phyloP scores from a whole-genome alignment of 1,284 basidiomycete species.

The Mycena citricolor region DNA sequence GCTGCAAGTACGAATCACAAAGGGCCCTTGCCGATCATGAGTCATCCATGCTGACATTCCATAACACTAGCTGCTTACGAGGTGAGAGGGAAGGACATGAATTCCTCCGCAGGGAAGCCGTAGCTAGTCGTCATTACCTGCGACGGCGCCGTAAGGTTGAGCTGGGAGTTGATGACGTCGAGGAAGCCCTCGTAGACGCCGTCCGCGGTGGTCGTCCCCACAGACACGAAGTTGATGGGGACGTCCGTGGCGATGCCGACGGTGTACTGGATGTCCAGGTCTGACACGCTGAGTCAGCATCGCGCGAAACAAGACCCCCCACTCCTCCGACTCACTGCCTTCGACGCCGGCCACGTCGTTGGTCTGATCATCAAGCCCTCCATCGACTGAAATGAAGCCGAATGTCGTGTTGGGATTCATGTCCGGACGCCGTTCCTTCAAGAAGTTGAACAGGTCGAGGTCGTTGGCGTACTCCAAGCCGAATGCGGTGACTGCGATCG shows the following conservation, averaged over 20 bases:
- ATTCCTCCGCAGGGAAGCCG: constrained; percentile 19
- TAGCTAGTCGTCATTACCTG: constrained; percentile 15
- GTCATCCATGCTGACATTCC: not conserved
- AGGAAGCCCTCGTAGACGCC: constrained; percentile 21
- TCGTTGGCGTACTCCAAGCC: constrained; percentile 42
- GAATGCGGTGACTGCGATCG: constrained; percentile 44
- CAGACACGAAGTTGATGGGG: constrained; percentile 17
- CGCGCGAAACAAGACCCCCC: not conserved
- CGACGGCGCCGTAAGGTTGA: constrained; percentile 11
- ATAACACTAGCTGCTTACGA: constrained; percentile 2
- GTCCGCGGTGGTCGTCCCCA: constrained; percentile 12
- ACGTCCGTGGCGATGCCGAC: constrained; percentile 25
- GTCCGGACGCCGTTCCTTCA: constrained; percentile 28
- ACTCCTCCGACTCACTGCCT: constrained; percentile 22
- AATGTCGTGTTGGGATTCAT: constrained; percentile 25
- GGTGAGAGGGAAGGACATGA: constrained; percentile 16
- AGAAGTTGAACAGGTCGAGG: constrained; percentile 46
- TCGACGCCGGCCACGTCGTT: constrained; percentile 41
- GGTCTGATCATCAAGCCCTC: constrained; percentile 45
- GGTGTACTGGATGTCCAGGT: constrained; percentile 31
- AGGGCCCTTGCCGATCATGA: constrained; percentile 14
- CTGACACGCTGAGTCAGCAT: constrained; percentile 1
- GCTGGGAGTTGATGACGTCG: constrained; percentile 16
- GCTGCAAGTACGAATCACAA: constrained; percentile 21
- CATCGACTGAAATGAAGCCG: constrained; percentile 39